Base-by-base conservation (phyloP, 257 asterid species). In the Forsythia viridissima region DNA sequence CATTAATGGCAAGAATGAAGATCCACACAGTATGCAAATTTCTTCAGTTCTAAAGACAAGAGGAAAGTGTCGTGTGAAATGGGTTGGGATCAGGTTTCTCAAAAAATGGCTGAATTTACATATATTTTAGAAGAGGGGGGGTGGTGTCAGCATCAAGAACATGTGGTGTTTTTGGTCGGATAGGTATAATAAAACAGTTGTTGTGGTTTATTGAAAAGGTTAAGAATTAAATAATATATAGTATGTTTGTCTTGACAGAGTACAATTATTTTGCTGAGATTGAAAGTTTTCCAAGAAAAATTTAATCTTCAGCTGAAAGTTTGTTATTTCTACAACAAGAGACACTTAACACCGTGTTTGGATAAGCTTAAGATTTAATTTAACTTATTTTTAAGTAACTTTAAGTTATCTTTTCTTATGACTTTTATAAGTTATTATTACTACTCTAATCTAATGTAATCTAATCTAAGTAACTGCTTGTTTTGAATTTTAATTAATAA, bases 41-140 rank as follows among this genome's bases (percentile, higher is more conserved):
- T 80, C 38, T 38, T 42, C 57, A 3, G 73, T 20, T 70, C 66
- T 16, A 77, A 71, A 37, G 69, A 71, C 76, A 9, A 70, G 48
- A 71, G 57, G 48, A 15, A 4, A n/a, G 36, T 18, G 76, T 30
- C 48, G 68, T 63, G 70, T 75, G 42, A 74, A 72, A 66, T 82
- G 84, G 79, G 86, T 42, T 68, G 42, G 74, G 36, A 74, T 76
- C 82, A 73, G 84, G 79, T 80, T 76, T 79, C 52, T 40, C 16
- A 57, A 39, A 52, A n/a, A 48, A 36, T 30, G 16, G 66, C 57
- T 73, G 65, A 10, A 40, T 1, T 12, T 52, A 37, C 37, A 63
- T 24, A n/a, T 15, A 34, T 38, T 34, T 61, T 51, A 40, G 61
- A 51, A 51, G 39, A 13, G 10, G 59, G n/a, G n/a, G 48, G 77